phyloP scores from a whole-genome alignment of 352 stramenopile species.

The Thraustochytrium sp. region DNA sequence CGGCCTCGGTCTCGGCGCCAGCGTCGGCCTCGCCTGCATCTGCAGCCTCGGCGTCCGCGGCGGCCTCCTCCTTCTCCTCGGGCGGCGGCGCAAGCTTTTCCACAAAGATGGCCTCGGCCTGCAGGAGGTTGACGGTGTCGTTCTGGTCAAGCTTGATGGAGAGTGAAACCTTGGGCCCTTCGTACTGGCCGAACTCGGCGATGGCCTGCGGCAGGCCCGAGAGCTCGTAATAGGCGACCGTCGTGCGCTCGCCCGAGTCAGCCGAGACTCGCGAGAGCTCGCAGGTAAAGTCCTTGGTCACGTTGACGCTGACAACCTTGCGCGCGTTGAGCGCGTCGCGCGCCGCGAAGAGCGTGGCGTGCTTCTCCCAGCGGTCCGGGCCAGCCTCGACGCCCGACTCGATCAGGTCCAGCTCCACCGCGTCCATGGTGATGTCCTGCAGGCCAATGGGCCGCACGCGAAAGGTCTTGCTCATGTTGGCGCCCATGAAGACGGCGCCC shows the following conservation, averaged over 20 bases:
- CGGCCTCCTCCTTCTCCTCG: background rate
- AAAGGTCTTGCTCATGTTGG: slow-evolving; percentile 92
- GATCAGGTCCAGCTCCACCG: slow-evolving; percentile 61
- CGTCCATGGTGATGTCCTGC: slow-evolving; percentile 81
- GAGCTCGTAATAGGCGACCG: slow-evolving; percentile 85
- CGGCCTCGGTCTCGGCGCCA: background rate
- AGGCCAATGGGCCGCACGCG: slow-evolving; percentile 88
- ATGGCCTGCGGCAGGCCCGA: slow-evolving; percentile 78
- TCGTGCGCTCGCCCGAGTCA: slow-evolving; percentile 59
- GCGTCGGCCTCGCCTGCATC: background rate
- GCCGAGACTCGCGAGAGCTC: slow-evolving; percentile 79
- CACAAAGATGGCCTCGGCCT: slow-evolving; percentile 59
- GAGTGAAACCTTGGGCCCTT: slow-evolving; percentile 83
- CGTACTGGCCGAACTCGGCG: slow-evolving; percentile 68
- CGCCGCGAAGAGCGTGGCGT: slow-evolving; percentile 80
- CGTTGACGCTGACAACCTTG: slow-evolving; percentile 89
- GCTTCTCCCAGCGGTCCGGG: slow-evolving; percentile 73
- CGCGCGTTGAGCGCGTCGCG: slow-evolving; percentile 72
- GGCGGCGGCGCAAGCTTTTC: slow-evolving; percentile 1
- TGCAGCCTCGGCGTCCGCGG: background rate
- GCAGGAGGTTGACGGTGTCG: slow-evolving; percentile 76
- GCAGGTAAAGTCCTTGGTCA: slow-evolving; percentile 76
- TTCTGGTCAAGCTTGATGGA: slow-evolving; percentile 86
- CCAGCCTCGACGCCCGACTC: slow-evolving; percentile 36
- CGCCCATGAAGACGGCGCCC: slow-evolving; percentile 86